Evolutionary conservation across 495 filamentous ascomycete species (phyloP), one percentile per base, ranked within the genome.

Genomic region (Corynascus novoguineensis): DNA sequence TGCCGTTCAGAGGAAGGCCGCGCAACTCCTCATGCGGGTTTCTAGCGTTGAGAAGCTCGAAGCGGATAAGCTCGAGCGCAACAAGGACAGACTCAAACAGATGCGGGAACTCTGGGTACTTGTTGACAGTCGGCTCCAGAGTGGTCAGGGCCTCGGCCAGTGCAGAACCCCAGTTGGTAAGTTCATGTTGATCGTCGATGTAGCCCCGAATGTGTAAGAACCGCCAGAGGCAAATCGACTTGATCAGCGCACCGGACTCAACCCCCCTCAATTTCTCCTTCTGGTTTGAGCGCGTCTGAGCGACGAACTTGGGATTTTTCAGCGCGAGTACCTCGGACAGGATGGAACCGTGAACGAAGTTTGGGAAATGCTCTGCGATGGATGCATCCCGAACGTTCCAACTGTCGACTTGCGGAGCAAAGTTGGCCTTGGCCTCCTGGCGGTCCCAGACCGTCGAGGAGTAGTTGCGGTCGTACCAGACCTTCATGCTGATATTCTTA

Each of bases 131-230:
- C 63, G 73, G 77, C 45, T 83, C 75, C 7, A 93, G 68, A 0
- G 78, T 74, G 29, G 82, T 75, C 31, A 95, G 73, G 15, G 88
- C 82, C 50, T 81, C 79, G 32, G 83, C 79, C 22, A 97, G 73
- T 11, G 88, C 88, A 57, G 83, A 78, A 25, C 93, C 93, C 92
- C 92, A 96, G 25, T 70, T 58, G 8, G 92, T 96, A 27, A 97
- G 79, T 55, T 83, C 77, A 70, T 97, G 93, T 45, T 84, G 81
- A 46, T 85, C 80, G 59, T 95, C 81, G 35, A 93, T 74, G 61
- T 95, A 97, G 10, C 83, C 90, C 45, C 92, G 86, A 38, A 97
- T 76, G 68, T 97, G 90, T 28, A 97, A 75, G 69, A 96, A 92
- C 38, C 89, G 83, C 86, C 89, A 96, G 47, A 90, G 71, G 4